Percentiles rank a stretch among this genome's conserved stretches.
These are phyloP conservation scores for Brassica juncea DNA, from an alignment of 345 rosid species.

Conservation along the genomic window DNA sequence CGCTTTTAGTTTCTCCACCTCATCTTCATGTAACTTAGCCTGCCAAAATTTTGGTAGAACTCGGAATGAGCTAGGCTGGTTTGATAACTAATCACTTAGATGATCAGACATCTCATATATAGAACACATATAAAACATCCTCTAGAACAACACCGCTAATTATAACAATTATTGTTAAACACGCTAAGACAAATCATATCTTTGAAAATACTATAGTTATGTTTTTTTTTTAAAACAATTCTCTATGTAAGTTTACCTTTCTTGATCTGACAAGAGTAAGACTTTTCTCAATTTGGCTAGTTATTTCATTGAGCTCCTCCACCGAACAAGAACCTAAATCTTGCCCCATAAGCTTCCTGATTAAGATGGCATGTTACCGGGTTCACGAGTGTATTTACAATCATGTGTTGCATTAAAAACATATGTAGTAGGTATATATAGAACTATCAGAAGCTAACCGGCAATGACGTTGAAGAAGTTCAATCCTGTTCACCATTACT, in stretches of 20 bases:
- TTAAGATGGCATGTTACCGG: slow-evolving; percentile 1
- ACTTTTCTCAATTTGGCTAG: slow-evolving; percentile 50
- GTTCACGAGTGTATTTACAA: neutral
- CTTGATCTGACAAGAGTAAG: slow-evolving; percentile 51
- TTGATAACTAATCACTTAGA: neutral
- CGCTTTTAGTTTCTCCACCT: slow-evolving; percentile 42
- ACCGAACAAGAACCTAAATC: slow-evolving; percentile 45
- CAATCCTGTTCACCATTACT: slow-evolving; percentile 50
- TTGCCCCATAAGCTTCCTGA: slow-evolving; percentile 61
- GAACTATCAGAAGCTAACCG: slow-evolving; percentile 40
- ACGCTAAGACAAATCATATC: neutral
- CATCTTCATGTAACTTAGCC: slow-evolving; percentile 49
- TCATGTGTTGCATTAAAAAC: neutral
- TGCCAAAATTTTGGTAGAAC: slow-evolving; percentile 35
- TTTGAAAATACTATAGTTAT: neutral
- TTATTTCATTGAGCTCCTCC: slow-evolving; percentile 50
- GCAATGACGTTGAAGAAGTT: slow-evolving; percentile 46
- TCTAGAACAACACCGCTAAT: neutral
- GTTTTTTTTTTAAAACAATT: too few species aligned
- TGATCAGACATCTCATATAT: neutral
- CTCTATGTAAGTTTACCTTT: slow-evolving; percentile 50
- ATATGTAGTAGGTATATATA: neutral
- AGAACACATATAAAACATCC: neutral
- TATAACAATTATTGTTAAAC: neutral
- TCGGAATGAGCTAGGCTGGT: neutral